Conservation (phyloP, 176 grass and related monocot genomes). For the Triticum turgidum region DNA sequence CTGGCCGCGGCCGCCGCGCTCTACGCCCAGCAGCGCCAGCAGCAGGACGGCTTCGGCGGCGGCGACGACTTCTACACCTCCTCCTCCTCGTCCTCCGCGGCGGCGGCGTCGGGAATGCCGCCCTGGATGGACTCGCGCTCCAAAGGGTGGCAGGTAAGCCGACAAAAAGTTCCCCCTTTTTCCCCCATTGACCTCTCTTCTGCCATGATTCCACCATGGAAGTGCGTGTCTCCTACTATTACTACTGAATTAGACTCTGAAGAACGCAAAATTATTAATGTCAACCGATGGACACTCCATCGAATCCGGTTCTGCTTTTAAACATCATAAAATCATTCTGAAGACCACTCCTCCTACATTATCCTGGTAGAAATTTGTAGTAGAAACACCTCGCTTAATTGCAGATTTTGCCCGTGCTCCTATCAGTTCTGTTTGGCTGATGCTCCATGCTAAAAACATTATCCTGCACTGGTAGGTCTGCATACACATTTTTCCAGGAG, state of each 20-base stretch:
- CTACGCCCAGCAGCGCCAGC: conserved; percentile 55
- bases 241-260: not conserved
- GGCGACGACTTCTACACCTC: conserved; percentile 46
- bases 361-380: not conserved
- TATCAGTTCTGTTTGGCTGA: not conserved
- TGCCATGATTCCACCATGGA: not conserved
- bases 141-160: conserved; percentile 62
- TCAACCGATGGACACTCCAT: not conserved
- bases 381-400: not conserved
- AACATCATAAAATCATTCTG: not conserved
- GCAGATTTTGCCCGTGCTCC: no score
- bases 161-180: not conserved
- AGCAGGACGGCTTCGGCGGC: conserved; percentile 28
- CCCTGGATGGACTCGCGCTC: conserved; percentile 54
- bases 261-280: not conserved
- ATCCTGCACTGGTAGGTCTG: not conserved
- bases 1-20: conserved; percentile 42
- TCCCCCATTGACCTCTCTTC: not conserved
- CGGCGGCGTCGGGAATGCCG: conserved; percentile 41
- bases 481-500: not conserved
- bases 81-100: not conserved
- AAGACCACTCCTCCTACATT: not conserved
- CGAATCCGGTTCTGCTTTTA: not conserved
- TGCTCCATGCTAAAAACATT: not conserved
- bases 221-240: not conserved